phyloP scores from a whole-genome alignment of 768 basidiomycete species.

The Mycena rebaudengoi region DNA sequence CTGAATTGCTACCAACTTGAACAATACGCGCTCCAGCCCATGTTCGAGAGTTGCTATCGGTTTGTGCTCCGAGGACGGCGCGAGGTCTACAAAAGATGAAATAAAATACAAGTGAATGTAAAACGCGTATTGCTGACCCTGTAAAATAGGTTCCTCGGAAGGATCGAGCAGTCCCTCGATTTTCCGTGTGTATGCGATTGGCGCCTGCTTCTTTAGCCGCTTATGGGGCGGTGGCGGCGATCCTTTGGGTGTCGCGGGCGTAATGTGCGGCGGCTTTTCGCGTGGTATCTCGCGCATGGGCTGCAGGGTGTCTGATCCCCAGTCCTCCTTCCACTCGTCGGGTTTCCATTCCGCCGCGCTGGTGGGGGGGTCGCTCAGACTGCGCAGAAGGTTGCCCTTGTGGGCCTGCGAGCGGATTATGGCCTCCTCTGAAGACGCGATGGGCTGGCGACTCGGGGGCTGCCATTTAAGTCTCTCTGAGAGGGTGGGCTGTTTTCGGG shows the following conservation, averaged over 20 bases:
- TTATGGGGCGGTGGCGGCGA: not conserved
- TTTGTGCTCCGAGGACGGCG: conserved; percentile 51
- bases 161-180: conserved; percentile 46
- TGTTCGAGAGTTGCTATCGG: conserved; percentile 72
- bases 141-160: conserved; percentile 17
- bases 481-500: not conserved
- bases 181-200: conserved; percentile 36
- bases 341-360: conserved; percentile 19
- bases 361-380: conserved; percentile 5
- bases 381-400: conserved; percentile 7
- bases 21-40: conserved; percentile 75
- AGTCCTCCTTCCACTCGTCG: conserved; percentile 27
- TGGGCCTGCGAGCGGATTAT: conserved; percentile 12
- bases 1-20: conserved; percentile 62
- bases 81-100: conserved; percentile 46
- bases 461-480: conserved; percentile 12
- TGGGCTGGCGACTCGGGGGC: not conserved
- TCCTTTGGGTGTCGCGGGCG: not conserved
- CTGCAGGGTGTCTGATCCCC: conserved; percentile 22
- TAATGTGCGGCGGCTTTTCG: conserved; percentile 18
- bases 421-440: conserved; percentile 7
- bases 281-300: not conserved
- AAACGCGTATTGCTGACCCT: conserved; percentile 15
- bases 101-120: not conserved
- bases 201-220: not conserved